Percentiles rank a stretch among this genome's conserved stretches.
Evolutionary conservation across 2,329 filamentous ascomycete genomes (phyloP).

Genomic region (Phialophora expanda): DNA sequence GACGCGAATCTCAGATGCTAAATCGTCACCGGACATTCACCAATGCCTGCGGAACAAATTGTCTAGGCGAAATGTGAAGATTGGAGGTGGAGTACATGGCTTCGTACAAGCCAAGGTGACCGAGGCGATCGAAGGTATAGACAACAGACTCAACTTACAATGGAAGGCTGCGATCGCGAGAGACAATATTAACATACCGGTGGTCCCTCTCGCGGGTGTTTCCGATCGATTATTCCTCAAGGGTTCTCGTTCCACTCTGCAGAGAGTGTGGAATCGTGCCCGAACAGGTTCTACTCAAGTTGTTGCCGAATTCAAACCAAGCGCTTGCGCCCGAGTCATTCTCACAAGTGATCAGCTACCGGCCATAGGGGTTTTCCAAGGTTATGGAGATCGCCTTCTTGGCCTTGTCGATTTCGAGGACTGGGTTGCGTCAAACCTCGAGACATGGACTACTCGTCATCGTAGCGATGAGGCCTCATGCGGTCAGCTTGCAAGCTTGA

Average conservation of each 20-base stretch:
- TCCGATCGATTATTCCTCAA: conserved; percentile 13
- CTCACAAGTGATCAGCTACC: conserved; percentile 17
- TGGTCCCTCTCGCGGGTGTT: neutral
- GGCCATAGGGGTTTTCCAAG: conserved; percentile 9
- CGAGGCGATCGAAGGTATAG: conserved; percentile 31
- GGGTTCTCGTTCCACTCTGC: conserved; percentile 2
- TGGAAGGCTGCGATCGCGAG: conserved; percentile 20
- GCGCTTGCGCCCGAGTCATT: neutral
- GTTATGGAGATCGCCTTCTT: conserved; percentile 34
- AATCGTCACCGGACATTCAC: conserved; percentile 42
- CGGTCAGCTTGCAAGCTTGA: conserved; percentile 40
- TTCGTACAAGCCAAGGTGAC: conserved; percentile 20
- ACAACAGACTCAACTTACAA: conserved; percentile 15
- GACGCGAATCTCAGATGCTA: conserved; percentile 30
- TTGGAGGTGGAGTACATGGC: conserved; percentile 39
- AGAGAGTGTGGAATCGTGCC: conserved; percentile 19
- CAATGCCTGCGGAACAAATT: conserved; percentile 55
- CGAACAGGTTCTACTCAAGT: conserved; percentile 29
- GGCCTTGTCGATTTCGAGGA: conserved; percentile 53
- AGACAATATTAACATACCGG: conserved; percentile 22
- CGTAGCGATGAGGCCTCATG: conserved; percentile 41
- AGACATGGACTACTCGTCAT: conserved; percentile 48
- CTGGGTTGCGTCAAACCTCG: conserved; percentile 55
- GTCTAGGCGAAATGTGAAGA: conserved; percentile 51
- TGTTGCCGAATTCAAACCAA: conserved; percentile 15